These are phyloP conservation scores for Phaeoacremonium minimum DNA, from an alignment of 2,329 filamentous ascomycete species.

Conservation along the genomic window DNA sequence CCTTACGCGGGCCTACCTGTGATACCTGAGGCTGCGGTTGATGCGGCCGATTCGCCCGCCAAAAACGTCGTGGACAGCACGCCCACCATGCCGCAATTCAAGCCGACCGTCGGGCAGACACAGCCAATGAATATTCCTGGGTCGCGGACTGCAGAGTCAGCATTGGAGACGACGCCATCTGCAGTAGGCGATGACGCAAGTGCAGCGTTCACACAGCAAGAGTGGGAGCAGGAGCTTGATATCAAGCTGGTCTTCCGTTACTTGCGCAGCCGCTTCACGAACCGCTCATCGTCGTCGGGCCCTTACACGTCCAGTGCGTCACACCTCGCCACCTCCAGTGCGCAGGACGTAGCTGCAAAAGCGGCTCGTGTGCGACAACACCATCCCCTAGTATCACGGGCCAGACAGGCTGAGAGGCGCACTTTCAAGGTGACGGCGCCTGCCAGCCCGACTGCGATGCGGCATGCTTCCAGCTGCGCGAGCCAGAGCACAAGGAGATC, in stretches of 20 bases:
- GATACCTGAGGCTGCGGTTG: conserved; percentile 47
- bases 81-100: conserved; percentile 34
- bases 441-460: conserved; percentile 40
- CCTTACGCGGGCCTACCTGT: conserved; percentile 76
- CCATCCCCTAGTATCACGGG: conserved; percentile 75
- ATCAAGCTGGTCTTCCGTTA: conserved; percentile 90
- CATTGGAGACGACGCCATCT: neutral
- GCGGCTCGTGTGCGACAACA: conserved; percentile 83
- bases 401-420: conserved; percentile 48
- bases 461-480: conserved; percentile 66
- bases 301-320: conserved; percentile 38
- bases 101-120: conserved; percentile 38
- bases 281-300: conserved; percentile 29
- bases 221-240: conserved; percentile 92
- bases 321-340: conserved; percentile 43
- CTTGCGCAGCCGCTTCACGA: conserved; percentile 69
- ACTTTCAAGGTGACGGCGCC: conserved; percentile 52
- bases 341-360: conserved; percentile 67
- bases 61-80: conserved; percentile 7
- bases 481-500: conserved; percentile 81
- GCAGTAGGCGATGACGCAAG: conserved; percentile 10
- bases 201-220: conserved; percentile 59
- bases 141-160: conserved; percentile 12
- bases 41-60: conserved; percentile 22
- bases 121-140: conserved; percentile 31